Percentiles rank a stretch among this genome's conserved stretches.
Conservation (phyloP, 345 rosid genomes). For the Lepidium africanum region DNA sequence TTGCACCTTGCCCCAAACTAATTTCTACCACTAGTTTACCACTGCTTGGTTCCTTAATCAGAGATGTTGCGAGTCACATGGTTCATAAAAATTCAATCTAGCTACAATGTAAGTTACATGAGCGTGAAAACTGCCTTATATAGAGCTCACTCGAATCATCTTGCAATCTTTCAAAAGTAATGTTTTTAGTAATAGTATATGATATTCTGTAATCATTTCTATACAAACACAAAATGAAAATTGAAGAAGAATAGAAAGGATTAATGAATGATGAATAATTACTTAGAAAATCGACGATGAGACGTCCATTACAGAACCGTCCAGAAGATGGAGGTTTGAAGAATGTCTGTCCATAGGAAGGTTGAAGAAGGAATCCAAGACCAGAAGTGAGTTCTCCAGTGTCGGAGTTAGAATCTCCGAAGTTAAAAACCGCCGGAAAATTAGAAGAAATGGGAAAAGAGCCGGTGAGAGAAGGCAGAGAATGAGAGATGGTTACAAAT, state of each 20-base stretch:
- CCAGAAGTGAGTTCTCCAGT: conserved; percentile 47
- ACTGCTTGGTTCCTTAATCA: too few relatives aligned
- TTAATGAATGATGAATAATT: neutral
- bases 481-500: neutral
- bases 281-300: conserved; percentile 49
- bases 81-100: neutral
- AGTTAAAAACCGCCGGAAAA: conserved; percentile 50
- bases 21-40: too few relatives aligned
- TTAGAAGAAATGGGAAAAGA: conserved; percentile 17
- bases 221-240: too few relatives aligned
- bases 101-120: neutral
- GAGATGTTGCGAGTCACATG: too few relatives aligned
- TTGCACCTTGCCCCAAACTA: too few relatives aligned
- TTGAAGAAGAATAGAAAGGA: neutral
- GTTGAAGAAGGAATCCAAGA: conserved; percentile 19
- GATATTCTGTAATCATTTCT: too few relatives aligned
- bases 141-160: neutral
- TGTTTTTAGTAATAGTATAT: too few relatives aligned
- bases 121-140: neutral
- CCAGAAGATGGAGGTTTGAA: conserved; percentile 37
- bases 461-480: neutral
- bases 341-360: conserved; percentile 37
- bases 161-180: too few relatives aligned
- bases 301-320: conserved; percentile 42
- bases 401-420: conserved; percentile 55